phyloP scores from a whole-genome alignment of 345 rosid genomes.

The Lepidium africanum region DNA sequence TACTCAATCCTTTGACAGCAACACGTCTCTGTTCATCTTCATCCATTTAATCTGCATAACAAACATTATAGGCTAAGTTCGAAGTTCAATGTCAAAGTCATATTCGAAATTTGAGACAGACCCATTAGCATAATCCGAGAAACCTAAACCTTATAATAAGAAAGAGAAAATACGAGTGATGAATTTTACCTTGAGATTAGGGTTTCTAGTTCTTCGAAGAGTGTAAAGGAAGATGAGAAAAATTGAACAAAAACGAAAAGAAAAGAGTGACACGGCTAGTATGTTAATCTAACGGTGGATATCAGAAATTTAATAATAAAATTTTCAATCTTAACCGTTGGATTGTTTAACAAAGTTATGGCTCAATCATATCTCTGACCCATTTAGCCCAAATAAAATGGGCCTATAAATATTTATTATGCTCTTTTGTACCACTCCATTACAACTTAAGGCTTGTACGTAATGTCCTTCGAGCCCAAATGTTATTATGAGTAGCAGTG shows the following conservation, averaged over 20 bases:
- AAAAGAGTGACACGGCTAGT: constrained; percentile 12
- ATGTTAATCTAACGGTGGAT: constrained; percentile 10
- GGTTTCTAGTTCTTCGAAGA: constrained; percentile 8
- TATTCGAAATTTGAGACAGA: too few species aligned
- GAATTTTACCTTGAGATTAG: constrained; percentile 25
- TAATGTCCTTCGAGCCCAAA: too few species aligned
- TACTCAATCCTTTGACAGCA: too few species aligned
- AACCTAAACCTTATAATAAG: too few species aligned
- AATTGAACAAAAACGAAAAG: neutral
- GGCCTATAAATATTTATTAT: neutral
- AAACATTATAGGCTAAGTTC: too few species aligned
- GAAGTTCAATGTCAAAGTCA: too few species aligned
- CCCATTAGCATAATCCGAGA: too few species aligned
- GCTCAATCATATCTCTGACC: neutral
- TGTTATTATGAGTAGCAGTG: too few species aligned
- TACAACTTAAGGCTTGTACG: too few species aligned
- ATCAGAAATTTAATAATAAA: neutral
- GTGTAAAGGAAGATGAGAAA: constrained; percentile 15
- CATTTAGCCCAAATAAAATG: neutral
- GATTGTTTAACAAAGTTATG: neutral
- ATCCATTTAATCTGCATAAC: too few species aligned
- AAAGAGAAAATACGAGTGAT: neutral
- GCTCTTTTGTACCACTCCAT: too few species aligned
- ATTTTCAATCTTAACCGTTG: neutral
- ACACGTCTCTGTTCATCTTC: too few species aligned